Evolutionary conservation across 768 basidiomycete species (phyloP), one percentile per base, ranked within the genome.

Genomic region (Cyclocybe cylindracea): DNA sequence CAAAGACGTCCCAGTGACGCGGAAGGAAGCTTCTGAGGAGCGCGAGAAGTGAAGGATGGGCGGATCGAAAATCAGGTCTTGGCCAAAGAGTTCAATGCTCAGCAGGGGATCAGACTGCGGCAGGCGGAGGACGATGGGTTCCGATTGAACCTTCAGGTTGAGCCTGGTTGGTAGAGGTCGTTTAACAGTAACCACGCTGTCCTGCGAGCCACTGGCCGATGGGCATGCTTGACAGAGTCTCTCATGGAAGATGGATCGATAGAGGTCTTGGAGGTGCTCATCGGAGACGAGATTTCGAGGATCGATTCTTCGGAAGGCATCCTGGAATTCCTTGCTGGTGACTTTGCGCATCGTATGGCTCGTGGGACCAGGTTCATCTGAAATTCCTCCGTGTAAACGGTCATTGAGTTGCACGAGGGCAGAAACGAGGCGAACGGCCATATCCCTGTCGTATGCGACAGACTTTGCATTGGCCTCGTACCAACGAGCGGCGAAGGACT

Each of bases 331-430:
- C 56, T 87, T 84, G 39, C 76, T 73, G 9, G 83, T 82, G 49
- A 96, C 78, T 45, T 83, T 79, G 32, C 82, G 81, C 59, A 74
- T 74, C 2, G 79, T 74, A 53, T 79, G 75, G 37, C 76, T 75
- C 13, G 80, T 80, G 29, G 74, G 68, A 36, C 87, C 83, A 40
- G 82, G 75, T 46, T 83, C 80, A 51, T 82, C 77, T 10, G 84
- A 76, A 53, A 90, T 80, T n/a, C 77, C 79, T 7, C 83, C 87
- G 60, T 98, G 91, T 43, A 98, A 70, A 16, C 87, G 82, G 42
- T 95, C 92, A 64, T 97, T 96, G 49, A 99, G 79, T 64, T 94
- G 90, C 44, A 89, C 84, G 55, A 94, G 82, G 4, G 91, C 86
- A 47, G 87, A 81, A 35, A 91, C 87, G 41, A 96, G 83, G 43